Evolutionary conservation across 2,329 filamentous ascomycete genomes (phyloP).

Genomic region (Xylariaceae sp.): DNA sequence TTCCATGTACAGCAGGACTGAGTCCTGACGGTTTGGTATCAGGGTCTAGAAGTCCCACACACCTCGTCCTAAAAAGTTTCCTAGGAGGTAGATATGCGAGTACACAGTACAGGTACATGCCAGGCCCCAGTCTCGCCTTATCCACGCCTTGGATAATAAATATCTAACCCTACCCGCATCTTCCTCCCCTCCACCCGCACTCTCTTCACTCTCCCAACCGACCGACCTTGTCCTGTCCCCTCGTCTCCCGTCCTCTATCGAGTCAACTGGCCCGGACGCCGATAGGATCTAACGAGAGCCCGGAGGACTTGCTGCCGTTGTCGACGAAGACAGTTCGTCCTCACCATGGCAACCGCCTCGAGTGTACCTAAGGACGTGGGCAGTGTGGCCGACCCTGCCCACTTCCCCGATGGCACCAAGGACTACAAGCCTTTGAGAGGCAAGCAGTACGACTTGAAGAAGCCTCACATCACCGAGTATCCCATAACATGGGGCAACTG

Average conservation of each 20-base stretch:
- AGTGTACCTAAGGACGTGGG: conserved; percentile 31
- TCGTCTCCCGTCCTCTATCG: not conserved
- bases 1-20: no score
- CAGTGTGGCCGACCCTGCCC: conserved; percentile 45
- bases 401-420: conserved; percentile 29
- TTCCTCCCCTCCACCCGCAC: conserved; percentile 7
- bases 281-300: conserved; percentile 6
- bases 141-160: no score
- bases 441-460: conserved; percentile 50
- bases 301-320: conserved; percentile 17
- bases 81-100: no score
- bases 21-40: no score
- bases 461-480: conserved; percentile 79
- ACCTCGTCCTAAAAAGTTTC: no score
- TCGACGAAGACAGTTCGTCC: conserved; percentile 33
- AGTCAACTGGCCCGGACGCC: conserved; percentile 14
- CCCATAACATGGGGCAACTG: conserved; percentile 78
- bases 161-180: not conserved
- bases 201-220: conserved; percentile 2
- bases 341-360: conserved; percentile 26
- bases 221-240: conserved; percentile 7
- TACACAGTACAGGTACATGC: no score
- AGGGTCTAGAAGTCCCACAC: no score
- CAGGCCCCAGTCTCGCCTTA: no score
- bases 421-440: conserved; percentile 43